Conservation (phyloP, 2,329 filamentous ascomycete species). For the Aspergillus pseudotamarii region DNA sequence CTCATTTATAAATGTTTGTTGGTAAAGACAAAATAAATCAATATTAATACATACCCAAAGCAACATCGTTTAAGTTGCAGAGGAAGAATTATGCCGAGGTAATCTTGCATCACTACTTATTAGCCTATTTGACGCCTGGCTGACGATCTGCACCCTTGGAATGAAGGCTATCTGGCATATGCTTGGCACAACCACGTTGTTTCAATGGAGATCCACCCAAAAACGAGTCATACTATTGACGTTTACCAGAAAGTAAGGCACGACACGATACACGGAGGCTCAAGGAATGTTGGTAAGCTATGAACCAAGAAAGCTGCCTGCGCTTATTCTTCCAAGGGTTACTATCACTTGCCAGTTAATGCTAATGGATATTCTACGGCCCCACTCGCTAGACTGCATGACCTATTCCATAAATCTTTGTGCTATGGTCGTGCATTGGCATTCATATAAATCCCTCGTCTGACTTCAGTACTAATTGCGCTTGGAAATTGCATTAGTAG, state of each 20-base stretch:
- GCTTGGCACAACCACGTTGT: not conserved
- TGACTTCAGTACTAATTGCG: no score
- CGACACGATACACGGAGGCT: no score
- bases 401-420: not conserved
- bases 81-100: not conserved
- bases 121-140: not conserved
- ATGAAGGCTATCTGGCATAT: not conserved
- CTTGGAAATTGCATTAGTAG: fast-evolving
- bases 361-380: not conserved
- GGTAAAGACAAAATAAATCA: not conserved
- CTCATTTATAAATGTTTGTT: not conserved
- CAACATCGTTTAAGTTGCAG: not conserved
- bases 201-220: not conserved
- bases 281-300: not conserved
- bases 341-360: not conserved
- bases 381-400: not conserved
- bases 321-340: not conserved
- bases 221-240: not conserved
- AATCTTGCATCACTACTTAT: not conserved
- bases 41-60: not conserved
- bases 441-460: not conserved
- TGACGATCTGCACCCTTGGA: not conserved
- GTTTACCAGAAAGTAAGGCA: not conserved
- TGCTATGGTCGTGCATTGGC: no score
- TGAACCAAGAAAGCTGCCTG: not conserved